Base-by-base conservation (phyloP, 768 basidiomycete genomes). In the Fomitopsis serialis region DNA sequence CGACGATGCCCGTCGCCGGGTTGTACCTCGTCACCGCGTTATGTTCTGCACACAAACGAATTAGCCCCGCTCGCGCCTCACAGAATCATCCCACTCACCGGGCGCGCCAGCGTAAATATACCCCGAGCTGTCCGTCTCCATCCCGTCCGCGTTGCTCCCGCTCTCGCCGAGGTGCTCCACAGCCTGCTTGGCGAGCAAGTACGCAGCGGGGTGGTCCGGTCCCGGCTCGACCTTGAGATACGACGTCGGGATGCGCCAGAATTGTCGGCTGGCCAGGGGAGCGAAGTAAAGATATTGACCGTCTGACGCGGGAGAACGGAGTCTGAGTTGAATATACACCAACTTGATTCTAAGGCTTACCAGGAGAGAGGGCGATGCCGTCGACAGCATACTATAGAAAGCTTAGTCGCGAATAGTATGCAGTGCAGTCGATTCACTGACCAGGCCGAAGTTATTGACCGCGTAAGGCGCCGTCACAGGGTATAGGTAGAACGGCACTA, bases 191-290 rank as follows among this genome's bases (percentile, higher is more conserved):
- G 60, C 57, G n/a, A 52, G 48, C 7, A 55, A 36, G n/a, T 34
- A 42, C 2, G 54, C 60, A 23, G 51, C 40, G 4, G 54, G 54
- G 23, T 56, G 54, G 21, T 35, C 32, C 13, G 53, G 35, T 3
- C 54, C 49, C 24, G 55, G 60, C 22, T 54, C 52, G 6, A 53
- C 48, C 34, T 56, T 57, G 6, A 61, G 45, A 40, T 56, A 52
- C 5, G 57, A 58, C 2, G 56, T 58, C 5, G 57, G 57, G 15
- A 58, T 32, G 36, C 60, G 60, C 54, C 53, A 61, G 19, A 61
- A 52, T 21, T 53, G 57, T 3, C 57, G 54, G 29, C 52, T 52
- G 12, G 60, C 52, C n/a, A 58, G 45, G 0, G 57, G 54, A 0
- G 59, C 35, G 52, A 42, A 43, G 37, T 55, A 58, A 17, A 61